phyloP scores from a whole-genome alignment of 139 green algal genomes.

The Haematococcus lacustris region DNA sequence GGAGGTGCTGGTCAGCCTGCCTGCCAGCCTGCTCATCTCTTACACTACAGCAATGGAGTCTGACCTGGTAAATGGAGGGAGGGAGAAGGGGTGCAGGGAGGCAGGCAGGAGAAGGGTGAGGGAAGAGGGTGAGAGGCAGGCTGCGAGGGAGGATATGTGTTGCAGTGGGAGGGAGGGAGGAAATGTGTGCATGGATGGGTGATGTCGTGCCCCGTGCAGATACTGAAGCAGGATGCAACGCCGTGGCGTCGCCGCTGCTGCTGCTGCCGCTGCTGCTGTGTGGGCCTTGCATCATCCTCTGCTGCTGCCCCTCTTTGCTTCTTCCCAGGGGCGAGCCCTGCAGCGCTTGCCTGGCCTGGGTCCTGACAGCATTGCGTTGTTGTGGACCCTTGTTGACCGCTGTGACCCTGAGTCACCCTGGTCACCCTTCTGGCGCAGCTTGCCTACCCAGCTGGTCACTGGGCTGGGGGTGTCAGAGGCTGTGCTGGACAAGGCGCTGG shows the following conservation, averaged over 20 bases:
- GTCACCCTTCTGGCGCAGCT: constrained; percentile 8
- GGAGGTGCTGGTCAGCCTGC: constrained; percentile 31
- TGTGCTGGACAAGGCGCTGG: background rate
- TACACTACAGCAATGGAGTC: constrained; percentile 43
- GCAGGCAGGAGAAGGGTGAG: too few species aligned
- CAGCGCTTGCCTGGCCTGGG: constrained; percentile 31
- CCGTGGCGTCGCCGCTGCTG: too few species aligned
- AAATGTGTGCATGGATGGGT: background rate
- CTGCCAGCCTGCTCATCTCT: constrained; percentile 38
- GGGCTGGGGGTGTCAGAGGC: constrained; percentile 2
- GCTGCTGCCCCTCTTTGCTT: background rate
- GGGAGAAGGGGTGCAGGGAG: too few species aligned
- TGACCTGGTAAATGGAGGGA: constrained; percentile 34
- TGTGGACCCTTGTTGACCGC: constrained; percentile 64
- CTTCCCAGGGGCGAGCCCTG: constrained; percentile 32
- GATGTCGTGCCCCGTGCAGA: background rate
- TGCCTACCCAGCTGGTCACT: constrained; percentile 39
- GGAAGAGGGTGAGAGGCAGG: background rate
- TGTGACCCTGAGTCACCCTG: constrained; percentile 36
- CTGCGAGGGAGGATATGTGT: background rate
- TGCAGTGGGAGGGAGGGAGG: background rate
- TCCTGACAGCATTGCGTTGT: constrained; percentile 45
- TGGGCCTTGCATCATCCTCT: background rate
- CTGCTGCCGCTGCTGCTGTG: background rate
- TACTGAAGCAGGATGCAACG: background rate